Evolutionary conservation across 1,284 basidiomycete genomes (phyloP).

Genomic region (Peniophora sp.): DNA sequence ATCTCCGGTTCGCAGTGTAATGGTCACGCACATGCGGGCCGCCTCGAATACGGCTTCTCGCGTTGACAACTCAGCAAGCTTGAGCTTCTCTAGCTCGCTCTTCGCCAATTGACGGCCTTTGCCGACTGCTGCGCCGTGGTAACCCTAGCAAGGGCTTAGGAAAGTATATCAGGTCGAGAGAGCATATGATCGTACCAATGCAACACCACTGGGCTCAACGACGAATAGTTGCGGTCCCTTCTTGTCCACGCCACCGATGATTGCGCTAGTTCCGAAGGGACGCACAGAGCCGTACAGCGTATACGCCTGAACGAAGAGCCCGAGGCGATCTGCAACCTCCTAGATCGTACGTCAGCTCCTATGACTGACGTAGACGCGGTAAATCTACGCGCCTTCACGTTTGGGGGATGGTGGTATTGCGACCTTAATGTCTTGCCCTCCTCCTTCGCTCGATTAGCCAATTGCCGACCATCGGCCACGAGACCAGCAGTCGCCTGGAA

Average conservation of each 20-base stretch:
- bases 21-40: conserved; percentile 89
- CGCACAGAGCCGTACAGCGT: conserved; percentile 98
- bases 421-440: conserved; percentile 80
- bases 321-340: conserved; percentile 80
- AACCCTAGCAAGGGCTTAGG: too few species aligned
- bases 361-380: not conserved
- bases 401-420: conserved; percentile 68
- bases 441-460: conserved; percentile 80
- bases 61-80: conserved; percentile 69
- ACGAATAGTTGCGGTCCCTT: conserved; percentile 84
- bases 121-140: conserved; percentile 89
- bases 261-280: conserved; percentile 92
- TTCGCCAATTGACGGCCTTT: conserved; percentile 97
- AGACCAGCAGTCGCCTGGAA: conserved; percentile 85
- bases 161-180: not conserved
- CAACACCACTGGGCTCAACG: conserved; percentile 93
- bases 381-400: conserved; percentile 64
- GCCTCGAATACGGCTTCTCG: conserved; percentile 88
- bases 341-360: conserved; percentile 25
- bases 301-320: conserved; percentile 90
- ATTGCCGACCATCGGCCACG: conserved; percentile 88
- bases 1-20: too few species aligned
- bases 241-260: conserved; percentile 88
- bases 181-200: conserved; percentile 45
- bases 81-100: conserved; percentile 96